Evolutionary conservation across 495 filamentous ascomycete species (phyloP).

Genomic region (Penicillium dipodomyicola): DNA sequence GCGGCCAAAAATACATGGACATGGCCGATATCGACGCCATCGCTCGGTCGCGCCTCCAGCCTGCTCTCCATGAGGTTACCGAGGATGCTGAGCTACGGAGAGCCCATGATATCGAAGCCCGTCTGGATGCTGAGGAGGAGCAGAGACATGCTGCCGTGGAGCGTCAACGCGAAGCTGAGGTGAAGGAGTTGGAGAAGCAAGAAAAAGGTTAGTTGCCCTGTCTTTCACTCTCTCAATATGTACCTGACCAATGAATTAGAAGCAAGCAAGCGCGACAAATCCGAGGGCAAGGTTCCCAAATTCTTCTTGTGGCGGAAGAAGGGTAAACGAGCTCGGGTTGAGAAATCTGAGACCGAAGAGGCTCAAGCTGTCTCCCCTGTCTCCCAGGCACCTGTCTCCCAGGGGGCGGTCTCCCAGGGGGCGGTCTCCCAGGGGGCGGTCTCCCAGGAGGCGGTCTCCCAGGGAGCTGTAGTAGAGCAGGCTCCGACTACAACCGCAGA

Average conservation of each 20-base stretch:
- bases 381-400: not conserved
- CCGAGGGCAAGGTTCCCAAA: conserved; percentile 27
- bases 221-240: not conserved
- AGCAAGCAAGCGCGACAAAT: conserved; percentile 37
- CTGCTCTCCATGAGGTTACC: conserved; percentile 86
- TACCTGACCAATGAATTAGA: conserved; percentile 49
- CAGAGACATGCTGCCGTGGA: conserved; percentile 44
- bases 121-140: conserved; percentile 53
- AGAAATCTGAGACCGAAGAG: conserved; percentile 16
- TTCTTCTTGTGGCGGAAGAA: conserved; percentile 32
- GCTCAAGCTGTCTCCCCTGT: conserved; percentile 10
- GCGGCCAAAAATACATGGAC: conserved; percentile 76
- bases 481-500: conserved; percentile 11
- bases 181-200: conserved; percentile 50
- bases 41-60: conserved; percentile 76
- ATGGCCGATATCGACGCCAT: conserved; percentile 76
- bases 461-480: conserved; percentile 10
- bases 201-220: conserved; percentile 45
- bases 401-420: too few species aligned
- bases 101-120: conserved; percentile 56
- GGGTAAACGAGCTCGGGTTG: conserved; percentile 21
- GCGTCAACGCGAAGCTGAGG: conserved; percentile 56
- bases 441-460: not conserved
- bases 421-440: too few species aligned
- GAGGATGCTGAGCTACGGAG: conserved; percentile 67